phyloP scores from a whole-genome alignment of 2,329 filamentous ascomycete species.

The Emmonsiellopsis sp. region DNA sequence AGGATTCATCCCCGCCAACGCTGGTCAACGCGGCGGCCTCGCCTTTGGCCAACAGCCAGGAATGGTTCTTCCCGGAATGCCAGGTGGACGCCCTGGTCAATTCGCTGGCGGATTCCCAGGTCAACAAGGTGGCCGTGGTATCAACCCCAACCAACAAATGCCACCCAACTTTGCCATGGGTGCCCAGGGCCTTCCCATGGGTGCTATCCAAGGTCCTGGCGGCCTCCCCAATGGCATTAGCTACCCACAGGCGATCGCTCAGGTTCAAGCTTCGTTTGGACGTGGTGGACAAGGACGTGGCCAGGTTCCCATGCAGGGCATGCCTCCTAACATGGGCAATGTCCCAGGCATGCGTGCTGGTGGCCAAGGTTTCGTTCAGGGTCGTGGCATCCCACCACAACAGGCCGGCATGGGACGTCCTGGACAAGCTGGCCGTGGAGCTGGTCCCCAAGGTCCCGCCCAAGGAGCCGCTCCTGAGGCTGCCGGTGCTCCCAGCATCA shows the following conservation, averaged over 20 bases:
- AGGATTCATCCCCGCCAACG: slow-evolving; percentile 44
- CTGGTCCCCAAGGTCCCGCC: slow-evolving; percentile 16
- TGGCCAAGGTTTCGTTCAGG: slow-evolving; percentile 35
- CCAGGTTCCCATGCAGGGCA: slow-evolving; percentile 59
- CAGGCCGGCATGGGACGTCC: slow-evolving; percentile 32
- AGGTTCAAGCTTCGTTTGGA: slow-evolving; percentile 63
- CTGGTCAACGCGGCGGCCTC: slow-evolving; percentile 50
- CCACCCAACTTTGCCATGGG: slow-evolving; percentile 77
- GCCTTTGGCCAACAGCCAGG: slow-evolving; percentile 48
- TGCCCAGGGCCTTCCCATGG: slow-evolving; percentile 57
- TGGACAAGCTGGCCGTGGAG: slow-evolving; percentile 33
- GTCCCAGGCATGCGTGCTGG: slow-evolving; percentile 37
- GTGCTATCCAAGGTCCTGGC: slow-evolving; percentile 49
- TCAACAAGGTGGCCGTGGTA: slow-evolving; percentile 81
- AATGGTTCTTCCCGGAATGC: slow-evolving; percentile 56
- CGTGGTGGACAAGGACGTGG: slow-evolving; percentile 62
- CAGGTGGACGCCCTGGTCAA: slow-evolving; percentile 74
- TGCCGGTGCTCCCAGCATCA: slow-evolving; percentile 33
- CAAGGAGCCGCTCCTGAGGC: slow-evolving; percentile 30
- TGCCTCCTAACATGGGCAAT: slow-evolving; percentile 60
- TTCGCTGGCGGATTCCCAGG: slow-evolving; percentile 72
- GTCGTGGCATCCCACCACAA: slow-evolving; percentile 33
- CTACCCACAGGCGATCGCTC: slow-evolving; percentile 68
- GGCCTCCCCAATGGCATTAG: slow-evolving; percentile 70
- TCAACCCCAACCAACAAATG: slow-evolving; percentile 71